Conservation (phyloP, 2,329 filamentous ascomycete genomes). For the Fusarium agapanthi region DNA sequence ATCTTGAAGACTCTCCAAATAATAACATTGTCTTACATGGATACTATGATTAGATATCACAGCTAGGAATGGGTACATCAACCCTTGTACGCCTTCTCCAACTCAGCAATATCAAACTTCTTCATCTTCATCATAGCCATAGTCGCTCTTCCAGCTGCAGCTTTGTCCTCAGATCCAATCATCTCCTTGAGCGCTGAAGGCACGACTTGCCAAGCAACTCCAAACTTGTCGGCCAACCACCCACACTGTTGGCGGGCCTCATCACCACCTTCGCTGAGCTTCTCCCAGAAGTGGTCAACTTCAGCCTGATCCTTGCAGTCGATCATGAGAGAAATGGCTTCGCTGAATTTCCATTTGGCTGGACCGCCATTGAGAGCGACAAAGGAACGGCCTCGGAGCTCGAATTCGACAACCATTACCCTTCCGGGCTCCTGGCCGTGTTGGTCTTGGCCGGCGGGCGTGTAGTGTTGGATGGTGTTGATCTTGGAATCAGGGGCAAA, state of each 20-base stretch:
- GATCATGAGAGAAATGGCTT: conserved; percentile 55
- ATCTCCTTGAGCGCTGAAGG: conserved; percentile 49
- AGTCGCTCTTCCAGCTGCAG: conserved; percentile 43
- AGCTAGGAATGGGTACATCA: neutral
- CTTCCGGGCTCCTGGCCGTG: conserved; percentile 45
- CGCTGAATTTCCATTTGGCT: conserved; percentile 49
- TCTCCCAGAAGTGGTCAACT: conserved; percentile 58
- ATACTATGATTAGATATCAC: neutral
- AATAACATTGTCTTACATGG: neutral
- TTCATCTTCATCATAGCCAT: conserved; percentile 53
- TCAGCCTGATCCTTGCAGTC: conserved; percentile 56
- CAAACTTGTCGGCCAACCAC: conserved; percentile 57
- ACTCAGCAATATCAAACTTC: conserved; percentile 52
- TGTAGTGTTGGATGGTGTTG: conserved; percentile 44
- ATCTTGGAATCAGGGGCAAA: conserved; percentile 52
- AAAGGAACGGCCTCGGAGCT: conserved; percentile 51
- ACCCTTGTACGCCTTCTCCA: conserved; percentile 47
- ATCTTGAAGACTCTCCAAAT: neutral
- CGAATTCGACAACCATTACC: conserved; percentile 51
- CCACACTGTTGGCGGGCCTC: conserved; percentile 51
- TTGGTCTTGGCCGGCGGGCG: conserved; percentile 41
- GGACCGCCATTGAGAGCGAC: conserved; percentile 56
- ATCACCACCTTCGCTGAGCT: conserved; percentile 52
- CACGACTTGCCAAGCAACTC: conserved; percentile 58
- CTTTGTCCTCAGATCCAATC: conserved; percentile 47